Evolutionary conservation across 73 alveolate species (phyloP), one percentile per base, ranked within the genome.

Genomic region (Paramecium pentaurelia): DNA sequence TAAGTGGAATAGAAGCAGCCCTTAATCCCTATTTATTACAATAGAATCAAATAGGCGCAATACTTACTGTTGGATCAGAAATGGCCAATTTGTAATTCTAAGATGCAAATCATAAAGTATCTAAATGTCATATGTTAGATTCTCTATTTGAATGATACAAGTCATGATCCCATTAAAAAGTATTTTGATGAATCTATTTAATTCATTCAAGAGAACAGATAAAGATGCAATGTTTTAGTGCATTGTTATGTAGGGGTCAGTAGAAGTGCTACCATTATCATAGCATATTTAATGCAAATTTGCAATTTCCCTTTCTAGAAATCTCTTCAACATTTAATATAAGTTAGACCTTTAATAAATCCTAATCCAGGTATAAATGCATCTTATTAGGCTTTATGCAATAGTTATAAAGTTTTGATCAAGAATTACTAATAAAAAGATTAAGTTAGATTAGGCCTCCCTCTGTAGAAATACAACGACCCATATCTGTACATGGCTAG

Each of bases 231-330:
- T 20, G 97, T 97, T 11, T 93, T 97, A 58, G 97, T 96, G 10
- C 99, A 97, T 92, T 96, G 99, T 64, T 96, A 92, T 93, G 96
- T 96, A 27, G 99, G 99, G 11, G 96, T 96, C 8, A 96, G 99
- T 11, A 88, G 99, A 80, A 92, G 97, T 68, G 96, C 99, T 9
- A 92, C 99, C 1, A 93, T 97, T 73, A 96, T 96, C 1, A 95
- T 95, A 77, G 99, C 99, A 3, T 97, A 96, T 92, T 77, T 97
- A 80, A 96, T 97, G 95, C 91, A 95, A 91, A 47, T 42, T 47
- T 80, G 45, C 49, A 80, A 80, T 42, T 80, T 32, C 47, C 25
- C 91, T 2, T 28, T 80, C 42, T 20, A 42, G 32, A 34, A 80
- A 80, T 60, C 91, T 5, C 9, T 80, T 34, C 32, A 16, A 25